These are phyloP conservation scores for Beauveria sp. DNA, from an alignment of 2,329 filamentous ascomycete genomes.

Conservation along the genomic window DNA sequence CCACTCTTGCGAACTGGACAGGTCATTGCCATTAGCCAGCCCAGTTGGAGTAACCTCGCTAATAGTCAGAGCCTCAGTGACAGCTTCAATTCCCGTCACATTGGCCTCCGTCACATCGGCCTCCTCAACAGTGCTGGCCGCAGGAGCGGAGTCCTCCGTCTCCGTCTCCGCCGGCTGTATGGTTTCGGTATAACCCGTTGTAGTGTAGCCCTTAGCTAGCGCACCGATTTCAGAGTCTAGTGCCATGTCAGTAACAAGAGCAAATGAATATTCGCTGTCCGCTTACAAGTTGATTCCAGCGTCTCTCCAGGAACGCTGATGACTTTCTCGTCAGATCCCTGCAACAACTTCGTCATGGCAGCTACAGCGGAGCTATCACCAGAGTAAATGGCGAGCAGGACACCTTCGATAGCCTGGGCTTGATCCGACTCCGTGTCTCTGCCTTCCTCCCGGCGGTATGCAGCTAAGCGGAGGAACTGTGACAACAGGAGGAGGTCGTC, in stretches of 20 bases:
- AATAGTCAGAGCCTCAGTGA: background rate
- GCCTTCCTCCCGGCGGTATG: conserved; percentile 65
- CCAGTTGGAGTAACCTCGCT: conserved; percentile 41
- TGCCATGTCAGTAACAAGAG: background rate
- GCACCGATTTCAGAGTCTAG: conserved; percentile 32
- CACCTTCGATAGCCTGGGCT: conserved; percentile 73
- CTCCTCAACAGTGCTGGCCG: conserved; percentile 28
- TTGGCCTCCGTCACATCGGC: conserved; percentile 31
- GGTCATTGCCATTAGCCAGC: conserved; percentile 31
- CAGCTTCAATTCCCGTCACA: conserved; percentile 26
- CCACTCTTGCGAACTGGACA: conserved; percentile 57
- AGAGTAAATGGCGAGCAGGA: conserved; percentile 69
- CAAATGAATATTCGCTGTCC: background rate
- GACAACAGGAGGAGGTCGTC: conserved; percentile 63
- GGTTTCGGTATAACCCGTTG: conserved; percentile 28
- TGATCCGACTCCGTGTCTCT: conserved; percentile 58
- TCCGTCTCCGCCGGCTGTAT: conserved; percentile 44
- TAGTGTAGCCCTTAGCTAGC: conserved; percentile 46
- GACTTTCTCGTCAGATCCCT: conserved; percentile 61
- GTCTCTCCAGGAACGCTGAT: conserved; percentile 56
- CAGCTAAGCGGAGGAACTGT: conserved; percentile 73
- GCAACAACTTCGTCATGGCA: conserved; percentile 69
- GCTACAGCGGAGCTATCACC: conserved; percentile 68
- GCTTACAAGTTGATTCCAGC: conserved; percentile 66
- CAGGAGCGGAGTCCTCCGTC: conserved; percentile 38